These are phyloP conservation scores for Epichloe hybrida DNA, from an alignment of 2,329 filamentous ascomycete species.

Conservation along the genomic window DNA sequence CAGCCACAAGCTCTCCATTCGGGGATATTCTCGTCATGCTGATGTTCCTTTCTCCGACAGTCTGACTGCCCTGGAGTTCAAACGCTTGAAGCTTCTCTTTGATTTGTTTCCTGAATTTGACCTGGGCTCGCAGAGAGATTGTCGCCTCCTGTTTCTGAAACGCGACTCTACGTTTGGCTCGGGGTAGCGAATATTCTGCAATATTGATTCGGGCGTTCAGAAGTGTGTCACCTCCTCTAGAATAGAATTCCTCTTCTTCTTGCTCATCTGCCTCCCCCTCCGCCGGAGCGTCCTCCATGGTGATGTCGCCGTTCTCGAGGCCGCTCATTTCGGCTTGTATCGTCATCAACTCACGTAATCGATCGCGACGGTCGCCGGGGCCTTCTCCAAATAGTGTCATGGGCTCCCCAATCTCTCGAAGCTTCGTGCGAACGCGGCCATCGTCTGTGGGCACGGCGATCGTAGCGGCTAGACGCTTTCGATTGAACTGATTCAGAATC, in stretches of 20 bases:
- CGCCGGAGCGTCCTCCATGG: constrained; percentile 44
- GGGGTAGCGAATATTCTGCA: constrained; percentile 69
- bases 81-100: constrained; percentile 73
- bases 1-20: constrained; percentile 68
- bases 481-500: constrained; percentile 76
- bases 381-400: constrained; percentile 92
- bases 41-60: constrained; percentile 77
- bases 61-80: constrained; percentile 87
- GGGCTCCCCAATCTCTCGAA: constrained; percentile 83
- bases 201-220: constrained; percentile 66
- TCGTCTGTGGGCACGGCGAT: constrained; percentile 93
- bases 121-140: constrained; percentile 77
- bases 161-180: constrained; percentile 62
- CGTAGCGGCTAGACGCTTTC: constrained; percentile 76
- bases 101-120: constrained; percentile 80
- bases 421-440: constrained; percentile 62
- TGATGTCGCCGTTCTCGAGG: constrained; percentile 42
- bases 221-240: constrained; percentile 61
- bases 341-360: constrained; percentile 68
- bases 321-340: constrained; percentile 53
- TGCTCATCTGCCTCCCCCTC: constrained; percentile 56
- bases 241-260: constrained; percentile 95
- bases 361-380: constrained; percentile 70
- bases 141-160: constrained; percentile 69
- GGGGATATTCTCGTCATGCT: constrained; percentile 88